Conservation (phyloP, 1,284 basidiomycete genomes). For the Austropuccinia psidii region DNA sequence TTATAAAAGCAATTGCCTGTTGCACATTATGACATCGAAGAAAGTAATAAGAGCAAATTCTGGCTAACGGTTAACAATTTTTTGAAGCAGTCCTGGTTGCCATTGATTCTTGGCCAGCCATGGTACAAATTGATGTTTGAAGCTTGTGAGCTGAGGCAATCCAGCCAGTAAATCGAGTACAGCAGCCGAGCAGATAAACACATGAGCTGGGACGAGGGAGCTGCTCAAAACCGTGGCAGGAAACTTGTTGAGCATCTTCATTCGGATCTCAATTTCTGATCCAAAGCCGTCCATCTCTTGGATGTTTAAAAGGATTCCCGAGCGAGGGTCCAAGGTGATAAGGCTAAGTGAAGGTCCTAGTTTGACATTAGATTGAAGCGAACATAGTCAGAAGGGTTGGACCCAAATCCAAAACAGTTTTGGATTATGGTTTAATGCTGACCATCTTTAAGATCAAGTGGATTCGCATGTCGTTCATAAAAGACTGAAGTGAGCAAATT, state of each 20-base stretch:
- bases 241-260: constrained; percentile 3
- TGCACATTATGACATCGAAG: too few relatives aligned
- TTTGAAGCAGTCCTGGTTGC: constrained; percentile 15
- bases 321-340: constrained; percentile 13
- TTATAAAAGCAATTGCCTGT: too few relatives aligned
- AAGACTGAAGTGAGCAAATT: constrained; percentile 20
- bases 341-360: background rate
- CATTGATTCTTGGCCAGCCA: constrained; percentile 34
- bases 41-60: too few relatives aligned
- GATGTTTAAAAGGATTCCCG: constrained; percentile 6
- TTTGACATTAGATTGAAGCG: background rate
- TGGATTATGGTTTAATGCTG: background rate
- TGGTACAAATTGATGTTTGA: constrained; percentile 26
- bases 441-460: constrained; percentile 10
- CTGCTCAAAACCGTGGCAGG: constrained; percentile 7
- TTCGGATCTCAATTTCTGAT: background rate
- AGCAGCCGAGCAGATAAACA: constrained; percentile 18
- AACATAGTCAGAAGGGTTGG: background rate
- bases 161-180: background rate
- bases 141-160: background rate
- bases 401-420: background rate
- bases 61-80: background rate
- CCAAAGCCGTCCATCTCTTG: constrained; percentile 22
- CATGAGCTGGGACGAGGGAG: constrained; percentile 16
- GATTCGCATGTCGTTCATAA: constrained; percentile 3